Conservation (phyloP, 768 basidiomycete species). For the Kwoniella dejecticola region DNA sequence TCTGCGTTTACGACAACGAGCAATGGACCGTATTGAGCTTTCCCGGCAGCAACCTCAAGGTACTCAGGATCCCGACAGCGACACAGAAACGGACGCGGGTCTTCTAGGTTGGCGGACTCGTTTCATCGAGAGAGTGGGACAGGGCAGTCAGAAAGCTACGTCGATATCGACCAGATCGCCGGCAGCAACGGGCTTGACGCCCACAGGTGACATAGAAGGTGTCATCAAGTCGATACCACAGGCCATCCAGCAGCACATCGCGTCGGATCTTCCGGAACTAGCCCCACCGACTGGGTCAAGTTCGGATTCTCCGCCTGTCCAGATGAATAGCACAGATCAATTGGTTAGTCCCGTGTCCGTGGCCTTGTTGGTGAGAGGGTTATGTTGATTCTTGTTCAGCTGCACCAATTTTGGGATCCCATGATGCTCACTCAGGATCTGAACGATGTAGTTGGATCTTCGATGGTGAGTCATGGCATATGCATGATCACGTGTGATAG, state of each 20-base stretch:
- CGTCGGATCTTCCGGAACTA: neutral
- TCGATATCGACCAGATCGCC: conserved; percentile 11
- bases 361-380: too few relatives aligned
- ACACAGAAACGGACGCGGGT: conserved; percentile 19
- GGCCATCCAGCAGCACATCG: conserved; percentile 14
- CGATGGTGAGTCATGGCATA: neutral
- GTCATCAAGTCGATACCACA: conserved; percentile 11
- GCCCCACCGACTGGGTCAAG: conserved; percentile 5
- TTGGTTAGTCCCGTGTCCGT: conserved; percentile 10
- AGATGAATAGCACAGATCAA: conserved; percentile 14
- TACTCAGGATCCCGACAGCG: conserved; percentile 7
- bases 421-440: conserved; percentile 13
- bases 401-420: conserved; percentile 29
- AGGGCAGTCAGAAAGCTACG: conserved; percentile 9
- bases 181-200: neutral
- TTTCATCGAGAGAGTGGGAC: conserved; percentile 26
- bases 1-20: conserved; percentile 26
- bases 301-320: conserved; percentile 3
- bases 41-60: neutral
- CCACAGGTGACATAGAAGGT: conserved; percentile 4
- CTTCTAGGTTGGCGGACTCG: conserved; percentile 34
- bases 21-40: conserved; percentile 4
- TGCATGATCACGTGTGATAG: neutral
- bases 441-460: neutral
- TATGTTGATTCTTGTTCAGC: neutral